Evolutionary conservation across 257 asterid genomes (phyloP).

Genomic region (Jaltomata sinuosa): DNA sequence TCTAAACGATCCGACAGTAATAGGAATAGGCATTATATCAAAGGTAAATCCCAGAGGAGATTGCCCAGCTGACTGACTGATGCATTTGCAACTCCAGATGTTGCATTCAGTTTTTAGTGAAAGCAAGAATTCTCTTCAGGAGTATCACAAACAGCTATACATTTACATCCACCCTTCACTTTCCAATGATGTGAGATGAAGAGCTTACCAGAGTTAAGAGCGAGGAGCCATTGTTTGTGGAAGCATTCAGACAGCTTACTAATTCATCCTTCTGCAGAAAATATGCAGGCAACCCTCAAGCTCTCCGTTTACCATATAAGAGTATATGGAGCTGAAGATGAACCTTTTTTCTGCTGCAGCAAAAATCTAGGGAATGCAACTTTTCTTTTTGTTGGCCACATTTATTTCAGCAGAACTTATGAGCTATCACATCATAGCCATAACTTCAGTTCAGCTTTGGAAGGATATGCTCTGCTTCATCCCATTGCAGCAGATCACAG

Average conservation of each 20-base stretch:
- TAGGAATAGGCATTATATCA: not conserved
- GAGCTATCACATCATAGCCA: not conserved
- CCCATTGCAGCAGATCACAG: not conserved
- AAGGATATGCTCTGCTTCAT: not conserved
- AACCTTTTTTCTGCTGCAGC: not conserved
- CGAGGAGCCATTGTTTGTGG: not conserved
- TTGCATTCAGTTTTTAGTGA: not conserved
- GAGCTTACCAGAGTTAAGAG: not conserved
- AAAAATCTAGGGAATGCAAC: not conserved
- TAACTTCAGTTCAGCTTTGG: not conserved
- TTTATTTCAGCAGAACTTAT: not conserved
- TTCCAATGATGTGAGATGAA: not conserved
- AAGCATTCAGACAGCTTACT: not conserved
- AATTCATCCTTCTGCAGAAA: not conserved
- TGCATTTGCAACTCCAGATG: not conserved
- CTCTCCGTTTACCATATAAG: not conserved
- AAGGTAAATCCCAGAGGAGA: not conserved
- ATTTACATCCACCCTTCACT: not conserved
- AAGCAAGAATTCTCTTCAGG: not conserved
- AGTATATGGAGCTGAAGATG: not conserved
- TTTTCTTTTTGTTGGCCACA: not conserved
- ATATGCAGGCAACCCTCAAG: not conserved
- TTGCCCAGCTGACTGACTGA: not conserved
- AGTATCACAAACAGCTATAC: not conserved
- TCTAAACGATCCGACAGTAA: not conserved